Evolutionary conservation across 1,284 basidiomycete genomes (phyloP).

Genomic region (Ceratobasidium sp.): DNA sequence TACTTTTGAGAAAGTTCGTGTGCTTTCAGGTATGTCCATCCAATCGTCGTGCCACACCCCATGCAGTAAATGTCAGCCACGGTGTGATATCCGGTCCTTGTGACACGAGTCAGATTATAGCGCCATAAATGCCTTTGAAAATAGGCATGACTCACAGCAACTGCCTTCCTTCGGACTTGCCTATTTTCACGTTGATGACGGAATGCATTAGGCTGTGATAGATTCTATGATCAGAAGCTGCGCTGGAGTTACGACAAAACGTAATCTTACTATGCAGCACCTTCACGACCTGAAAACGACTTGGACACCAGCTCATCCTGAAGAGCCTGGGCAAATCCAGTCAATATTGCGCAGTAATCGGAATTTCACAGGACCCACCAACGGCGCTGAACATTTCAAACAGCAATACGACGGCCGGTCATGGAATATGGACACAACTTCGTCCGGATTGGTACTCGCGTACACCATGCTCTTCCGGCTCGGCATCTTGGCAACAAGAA

Average conservation of each 20-base stretch:
- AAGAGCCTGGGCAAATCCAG: slow-evolving; percentile 64
- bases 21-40: slow-evolving; percentile 88
- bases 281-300: slow-evolving; percentile 84
- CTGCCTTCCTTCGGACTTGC: slow-evolving; percentile 78
- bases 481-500: slow-evolving; percentile 2
- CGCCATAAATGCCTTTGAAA: background rate
- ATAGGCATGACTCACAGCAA: slow-evolving; percentile 65
- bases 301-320: slow-evolving; percentile 90
- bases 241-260: background rate
- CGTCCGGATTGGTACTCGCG: slow-evolving; percentile 34
- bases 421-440: slow-evolving; percentile 40
- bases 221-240: background rate
- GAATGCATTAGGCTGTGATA: slow-evolving; percentile 75
- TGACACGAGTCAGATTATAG: slow-evolving; percentile 9
- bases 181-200: slow-evolving; percentile 78
- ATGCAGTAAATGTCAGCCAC: slow-evolving; percentile 83
- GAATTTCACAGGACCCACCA: background rate
- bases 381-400: slow-evolving; percentile 32
- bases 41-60: slow-evolving; percentile 79
- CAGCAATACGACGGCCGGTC: slow-evolving; percentile 38
- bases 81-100: slow-evolving; percentile 82
- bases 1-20: slow-evolving; percentile 84
- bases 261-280: slow-evolving; percentile 77
- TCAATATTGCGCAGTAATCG: background rate
- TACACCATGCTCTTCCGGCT: slow-evolving; percentile 35